Evolutionary conservation across 2,329 filamentous ascomycete genomes (phyloP), one percentile per base, ranked within the genome.

Genomic region (Tympanopsis confertula): DNA sequence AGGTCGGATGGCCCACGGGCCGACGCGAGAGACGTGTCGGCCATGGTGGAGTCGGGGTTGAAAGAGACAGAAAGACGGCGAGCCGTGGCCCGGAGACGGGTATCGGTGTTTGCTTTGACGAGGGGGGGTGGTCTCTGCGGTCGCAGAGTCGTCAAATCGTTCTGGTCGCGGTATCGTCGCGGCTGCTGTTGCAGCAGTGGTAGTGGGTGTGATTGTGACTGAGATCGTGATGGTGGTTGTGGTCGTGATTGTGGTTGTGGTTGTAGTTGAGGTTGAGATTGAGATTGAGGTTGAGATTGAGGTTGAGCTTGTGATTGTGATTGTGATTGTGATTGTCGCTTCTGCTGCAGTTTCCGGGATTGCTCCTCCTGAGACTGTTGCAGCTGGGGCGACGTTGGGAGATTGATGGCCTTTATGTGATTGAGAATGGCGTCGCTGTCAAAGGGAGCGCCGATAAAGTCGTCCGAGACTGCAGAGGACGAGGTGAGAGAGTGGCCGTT

Each of bases 11-110:
- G 45, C 42, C 53, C 59, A 39, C 59, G 53, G 28, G 62, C 57
- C 37, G 57, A 49, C 13, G 57, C 49, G 50, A 67, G 66, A 45
- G 68, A 65, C 19, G 52, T 53, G 50, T 42, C 35, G 47, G 44
- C 63, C 47, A 72, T 62, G 42, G 73, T 68, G 35, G 63, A 58
- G 50, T 63, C 58, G 45, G 65, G 59, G 35, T 74, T 68, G 54
- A 80, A 81, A 55, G 78, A 84, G 42, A 70, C 68, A 18, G 82
- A 84, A 44, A 78, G 71, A 52, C 77, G 71, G 41, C 84, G 65
- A 35, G 65, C 57, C 42, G 77, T 76, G 50, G 58, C 66, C 55
- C 67, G 66, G 44, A 65, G 56, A 45, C 66, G 66, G 40, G 66
- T 56, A 46, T 78, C 70, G 44, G 74, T 65, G 43, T 62, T 69